Base-by-base conservation (phyloP, 805 yeast genomes). In the Hanseniaspora occidentalis region DNA sequence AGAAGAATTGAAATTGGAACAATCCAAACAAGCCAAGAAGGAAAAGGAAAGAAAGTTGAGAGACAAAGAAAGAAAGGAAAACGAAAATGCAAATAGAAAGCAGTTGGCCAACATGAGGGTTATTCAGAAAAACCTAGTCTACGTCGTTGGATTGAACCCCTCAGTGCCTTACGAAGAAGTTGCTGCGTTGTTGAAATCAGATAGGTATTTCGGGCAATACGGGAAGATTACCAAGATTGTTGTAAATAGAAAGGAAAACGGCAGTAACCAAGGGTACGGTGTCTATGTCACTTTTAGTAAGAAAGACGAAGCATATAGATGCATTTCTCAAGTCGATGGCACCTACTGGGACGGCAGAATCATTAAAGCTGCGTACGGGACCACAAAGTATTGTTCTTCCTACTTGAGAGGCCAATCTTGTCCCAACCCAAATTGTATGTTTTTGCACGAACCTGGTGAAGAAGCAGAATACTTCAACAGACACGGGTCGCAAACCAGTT, bases 391-490 rank as follows among this genome's bases (percentile, higher is more conserved):
- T 65, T 92, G 99, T 60, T 84, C 95, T n/a, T 81, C 95, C 3
- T 92, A 92, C 57, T 66, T 92, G 47, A 73, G 96, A 50, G 96
- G 96, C 27, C 94, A 84, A 58, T 80, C 92, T 8, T 92, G 99
- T 64, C 98, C 95, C 44, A 92, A 92, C 62, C 97, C 97, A 46
- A 85, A 86, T 56, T 92, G 99, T 70, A 92, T 92, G 98, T 92
- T 92, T 54, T 70, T 92, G 53, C 99, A 92, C 60, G 98, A 92
- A 62, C 98, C 98, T 6, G 98, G 99, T 44, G 99, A 92, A 66
- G 98, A 92, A 60, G 97, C 97, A 2, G 98, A 92, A 53, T 82
- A 95, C 9, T 89, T 84, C 63, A 84, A 95, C 21, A 77, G 96
- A 60, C 10, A 34, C 16, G 41, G 44, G 2, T n/a, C 35, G 9